phyloP scores from a whole-genome alignment of 257 asterid genomes.

The Solanum bulbocastanum region DNA sequence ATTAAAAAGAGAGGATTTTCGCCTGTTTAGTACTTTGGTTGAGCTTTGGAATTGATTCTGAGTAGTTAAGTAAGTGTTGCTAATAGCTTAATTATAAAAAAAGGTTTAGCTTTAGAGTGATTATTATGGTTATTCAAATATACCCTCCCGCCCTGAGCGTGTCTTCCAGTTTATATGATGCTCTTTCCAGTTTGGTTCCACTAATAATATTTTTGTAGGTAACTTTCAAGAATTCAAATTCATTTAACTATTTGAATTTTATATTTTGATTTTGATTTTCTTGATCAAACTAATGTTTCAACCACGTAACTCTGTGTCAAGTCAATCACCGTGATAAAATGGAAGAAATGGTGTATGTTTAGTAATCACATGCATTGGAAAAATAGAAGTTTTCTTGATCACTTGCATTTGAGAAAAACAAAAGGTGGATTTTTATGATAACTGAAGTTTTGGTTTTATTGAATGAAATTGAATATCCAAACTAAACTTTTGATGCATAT shows the following conservation, averaged over 20 bases:
- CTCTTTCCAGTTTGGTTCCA: not conserved
- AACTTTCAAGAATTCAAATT: not conserved
- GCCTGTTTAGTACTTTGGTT: not conserved
- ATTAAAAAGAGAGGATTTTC: not conserved
- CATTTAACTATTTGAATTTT: not conserved
- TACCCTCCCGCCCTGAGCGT: not conserved
- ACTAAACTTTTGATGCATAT: not conserved
- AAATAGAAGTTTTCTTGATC: not conserved
- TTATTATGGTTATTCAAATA: not conserved
- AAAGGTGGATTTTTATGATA: not conserved
- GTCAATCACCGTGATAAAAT: not conserved
- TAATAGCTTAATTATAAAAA: not conserved
- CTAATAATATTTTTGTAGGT: not conserved
- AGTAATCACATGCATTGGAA: not conserved
- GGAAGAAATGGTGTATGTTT: not conserved
- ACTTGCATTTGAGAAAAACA: not conserved
- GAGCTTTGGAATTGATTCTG: not conserved
- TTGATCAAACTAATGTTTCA: not conserved
- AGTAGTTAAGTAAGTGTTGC: not conserved
- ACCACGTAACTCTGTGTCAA: not conserved
- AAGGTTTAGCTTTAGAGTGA: not conserved
- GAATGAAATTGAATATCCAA: not conserved
- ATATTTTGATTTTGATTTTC: not conserved
- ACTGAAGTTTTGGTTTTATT: not conserved
- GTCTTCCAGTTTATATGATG: not conserved